Base-by-base conservation (phyloP, 129 eudicot genomes). In the Scalesia atractyloides region DNA sequence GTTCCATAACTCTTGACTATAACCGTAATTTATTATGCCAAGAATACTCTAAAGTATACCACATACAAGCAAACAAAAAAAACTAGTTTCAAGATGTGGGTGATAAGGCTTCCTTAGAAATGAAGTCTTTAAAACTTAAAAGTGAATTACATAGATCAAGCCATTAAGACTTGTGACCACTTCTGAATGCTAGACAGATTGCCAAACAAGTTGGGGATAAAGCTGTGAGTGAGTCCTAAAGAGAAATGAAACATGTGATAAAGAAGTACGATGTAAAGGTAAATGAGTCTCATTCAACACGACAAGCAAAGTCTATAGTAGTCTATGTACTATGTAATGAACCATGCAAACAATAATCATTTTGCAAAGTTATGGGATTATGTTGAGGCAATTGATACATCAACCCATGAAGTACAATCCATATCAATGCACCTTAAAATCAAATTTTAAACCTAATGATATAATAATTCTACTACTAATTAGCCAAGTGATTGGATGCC, bases 401-500 rank as follows among this genome's bases (percentile, higher is more conserved):
- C 18, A 49, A 15, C 54, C 16, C 17, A 49, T 49, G 54, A 2
- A 49, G 54, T 49, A 49, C 54, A 49, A 49, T 49, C 54, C 7
- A 49, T 49, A 49, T 49, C 8, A 5, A 41, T 41, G 2, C 9
- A 26, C 33, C 33, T 26, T 26, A 26, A 2, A 30, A 24, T 24
- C 26, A 24, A 24, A 24, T 0, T 24, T 24, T 24, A 24, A 57
- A 11, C 36, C 22, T 22, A 11, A 4, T 46, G 15, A 9, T 11
- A 46, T 9, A 15, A 48, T 7, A 48, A 48, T 48, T 11, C 15
- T 11, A 13, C 5, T n/a, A 11, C 13, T 1, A 5, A 24, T 18
- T 63, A 78, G 47, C 72, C 82, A 54, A 78, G 82, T 64, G 88
- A 82, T 16, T 82, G 92, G 51, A 86, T 83, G 3, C 96, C 97